Evolutionary conservation across 345 rosid species (phyloP).

Genomic region (Eucalyptus melliodora): DNA sequence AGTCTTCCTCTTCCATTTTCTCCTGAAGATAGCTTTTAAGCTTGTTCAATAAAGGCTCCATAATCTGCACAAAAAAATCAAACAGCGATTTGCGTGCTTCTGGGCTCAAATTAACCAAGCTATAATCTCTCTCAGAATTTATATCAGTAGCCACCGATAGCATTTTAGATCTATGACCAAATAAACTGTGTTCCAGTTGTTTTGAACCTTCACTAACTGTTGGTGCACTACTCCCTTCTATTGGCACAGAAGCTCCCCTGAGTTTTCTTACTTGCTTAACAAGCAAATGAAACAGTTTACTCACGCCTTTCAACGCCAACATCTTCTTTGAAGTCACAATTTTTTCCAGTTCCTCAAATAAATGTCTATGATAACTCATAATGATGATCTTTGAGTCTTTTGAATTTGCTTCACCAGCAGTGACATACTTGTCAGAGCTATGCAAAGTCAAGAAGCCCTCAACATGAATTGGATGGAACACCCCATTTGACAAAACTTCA

Average conservation of each 20-base stretch:
- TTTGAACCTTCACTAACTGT: constrained; percentile 14
- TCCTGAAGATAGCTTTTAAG: constrained; percentile 31
- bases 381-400: constrained; percentile 20
- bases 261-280: constrained; percentile 47
- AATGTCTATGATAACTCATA: constrained; percentile 76
- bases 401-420: constrained; percentile 12
- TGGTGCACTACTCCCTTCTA: constrained; percentile 17
- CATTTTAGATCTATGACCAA: constrained; percentile 1
- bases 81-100: constrained; percentile 62
- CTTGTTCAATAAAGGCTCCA: constrained; percentile 65
- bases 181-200: constrained; percentile 4
- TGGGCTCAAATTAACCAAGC: constrained; percentile 29
- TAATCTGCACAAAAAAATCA: constrained; percentile 69
- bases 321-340: constrained; percentile 31
- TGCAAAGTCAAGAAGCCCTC: constrained; percentile 71
- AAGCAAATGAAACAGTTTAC: constrained; percentile 52
- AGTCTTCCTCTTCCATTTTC: constrained; percentile 14
- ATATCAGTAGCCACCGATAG: constrained; percentile 4
- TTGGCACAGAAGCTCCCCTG: constrained; percentile 22
- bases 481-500: constrained; percentile 54
- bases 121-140: constrained; percentile 16
- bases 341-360: constrained; percentile 49
- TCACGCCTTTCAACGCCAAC: constrained; percentile 35
- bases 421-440: constrained; percentile 36
- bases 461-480: constrained; percentile 67